Evolutionary conservation across 192 early-diverging fungal species (phyloP).

Genomic region (Fimicolochytrium jonesii): DNA sequence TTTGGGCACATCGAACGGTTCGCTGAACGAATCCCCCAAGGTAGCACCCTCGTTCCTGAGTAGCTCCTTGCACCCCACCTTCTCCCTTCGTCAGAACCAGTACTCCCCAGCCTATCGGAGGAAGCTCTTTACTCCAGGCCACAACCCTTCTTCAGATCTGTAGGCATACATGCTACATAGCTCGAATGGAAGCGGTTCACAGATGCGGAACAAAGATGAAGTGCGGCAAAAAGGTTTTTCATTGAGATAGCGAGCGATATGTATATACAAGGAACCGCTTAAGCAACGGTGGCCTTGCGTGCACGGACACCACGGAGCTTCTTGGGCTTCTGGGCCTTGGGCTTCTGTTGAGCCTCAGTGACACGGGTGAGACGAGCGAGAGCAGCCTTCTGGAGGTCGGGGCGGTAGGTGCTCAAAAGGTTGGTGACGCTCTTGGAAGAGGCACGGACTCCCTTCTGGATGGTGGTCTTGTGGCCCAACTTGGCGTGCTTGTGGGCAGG

Average conservation of each 20-base stretch:
- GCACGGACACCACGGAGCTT: constrained; percentile 53
- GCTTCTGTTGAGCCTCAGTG: constrained; percentile 56
- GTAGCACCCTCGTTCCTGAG: too few relatives aligned
- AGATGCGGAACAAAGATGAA: too few relatives aligned
- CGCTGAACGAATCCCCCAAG: too few relatives aligned
- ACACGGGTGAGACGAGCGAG: constrained; percentile 68
- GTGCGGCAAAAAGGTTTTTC: too few relatives aligned
- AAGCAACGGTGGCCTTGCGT: constrained; percentile 44
- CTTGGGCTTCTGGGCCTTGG: constrained; percentile 47
- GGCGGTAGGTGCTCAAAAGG: constrained; percentile 61
- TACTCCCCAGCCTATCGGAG: too few relatives aligned
- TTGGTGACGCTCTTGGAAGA: constrained; percentile 63
- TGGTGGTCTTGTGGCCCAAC: constrained; percentile 44
- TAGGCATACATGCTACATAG: too few relatives aligned
- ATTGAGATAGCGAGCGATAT: neutral
- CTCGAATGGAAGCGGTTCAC: too few relatives aligned
- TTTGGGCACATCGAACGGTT: too few relatives aligned
- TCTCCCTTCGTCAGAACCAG: too few relatives aligned
- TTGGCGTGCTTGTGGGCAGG: constrained; percentile 53
- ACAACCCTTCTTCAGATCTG: too few relatives aligned
- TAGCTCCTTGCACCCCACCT: too few relatives aligned
- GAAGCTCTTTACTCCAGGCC: too few relatives aligned
- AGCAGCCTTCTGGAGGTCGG: constrained; percentile 70
- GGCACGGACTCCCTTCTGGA: constrained; percentile 56
- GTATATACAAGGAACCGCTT: neutral